Evolutionary conservation across 2,329 filamentous ascomycete species (phyloP).

Genomic region (Annulohypoxylon truncatum): DNA sequence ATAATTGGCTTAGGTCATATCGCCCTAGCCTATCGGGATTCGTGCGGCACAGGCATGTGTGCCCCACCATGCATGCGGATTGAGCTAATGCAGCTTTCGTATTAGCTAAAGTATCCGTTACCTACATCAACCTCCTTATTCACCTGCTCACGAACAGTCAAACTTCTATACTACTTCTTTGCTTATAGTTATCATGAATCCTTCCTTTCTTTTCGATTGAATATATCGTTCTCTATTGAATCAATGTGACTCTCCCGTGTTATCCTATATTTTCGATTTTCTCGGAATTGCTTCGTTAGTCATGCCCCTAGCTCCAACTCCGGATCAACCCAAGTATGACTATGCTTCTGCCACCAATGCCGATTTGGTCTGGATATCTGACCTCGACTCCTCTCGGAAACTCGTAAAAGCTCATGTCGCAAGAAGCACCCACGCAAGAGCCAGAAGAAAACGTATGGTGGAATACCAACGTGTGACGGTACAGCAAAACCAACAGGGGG

Average conservation of each 20-base stretch:
- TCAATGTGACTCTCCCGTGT: background rate
- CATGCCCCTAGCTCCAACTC: background rate
- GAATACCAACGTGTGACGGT: background rate
- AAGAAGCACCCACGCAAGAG: background rate
- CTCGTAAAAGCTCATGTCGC: background rate
- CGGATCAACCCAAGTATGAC: background rate
- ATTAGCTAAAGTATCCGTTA: too few relatives aligned
- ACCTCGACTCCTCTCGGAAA: background rate
- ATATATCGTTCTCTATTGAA: too few relatives aligned
- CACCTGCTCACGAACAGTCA: too few relatives aligned
- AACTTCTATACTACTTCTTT: too few relatives aligned
- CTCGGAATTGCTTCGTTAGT: background rate
- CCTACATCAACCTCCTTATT: too few relatives aligned
- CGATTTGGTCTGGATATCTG: background rate
- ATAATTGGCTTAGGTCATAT: background rate
- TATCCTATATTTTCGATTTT: background rate
- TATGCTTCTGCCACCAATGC: background rate
- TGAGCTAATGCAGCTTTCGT: too few relatives aligned
- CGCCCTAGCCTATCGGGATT: too few relatives aligned
- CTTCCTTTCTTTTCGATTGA: too few relatives aligned
- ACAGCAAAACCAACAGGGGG: background rate
- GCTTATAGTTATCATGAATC: too few relatives aligned
- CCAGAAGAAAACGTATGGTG: background rate
- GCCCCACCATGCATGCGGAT: too few relatives aligned
- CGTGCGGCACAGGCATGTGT: too few relatives aligned